Percentiles rank a stretch among this genome's conserved stretches.
phyloP scores from a whole-genome alignment of 768 basidiomycete genomes.

The Lentinula raphanica region DNA sequence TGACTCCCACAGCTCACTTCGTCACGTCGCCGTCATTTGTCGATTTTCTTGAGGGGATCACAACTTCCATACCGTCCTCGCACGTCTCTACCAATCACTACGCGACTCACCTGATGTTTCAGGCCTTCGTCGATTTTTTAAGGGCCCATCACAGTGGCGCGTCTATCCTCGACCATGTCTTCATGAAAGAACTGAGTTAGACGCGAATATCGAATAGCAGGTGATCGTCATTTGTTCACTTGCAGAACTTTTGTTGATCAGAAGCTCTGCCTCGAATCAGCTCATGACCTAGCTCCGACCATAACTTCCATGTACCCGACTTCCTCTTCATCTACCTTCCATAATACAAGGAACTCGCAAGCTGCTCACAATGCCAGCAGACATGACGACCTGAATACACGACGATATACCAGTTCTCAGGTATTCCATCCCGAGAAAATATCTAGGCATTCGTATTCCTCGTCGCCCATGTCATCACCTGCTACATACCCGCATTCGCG shows the following conservation, averaged over 20 bases:
- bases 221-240: constrained; percentile 1
- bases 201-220: neutral
- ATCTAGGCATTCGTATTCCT: neutral
- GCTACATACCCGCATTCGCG: neutral
- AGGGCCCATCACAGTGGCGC: too few species aligned
- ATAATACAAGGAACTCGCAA: neutral
- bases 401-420: neutral
- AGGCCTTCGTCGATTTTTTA: too few species aligned
- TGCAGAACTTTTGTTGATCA: neutral
- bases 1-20: too few species aligned
- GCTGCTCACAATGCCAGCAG: neutral
- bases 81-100: too few species aligned
- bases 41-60: too few species aligned
- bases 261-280: neutral
- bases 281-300: neutral
- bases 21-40: too few species aligned
- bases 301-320: constrained; percentile 1
- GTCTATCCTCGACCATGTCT: too few species aligned
- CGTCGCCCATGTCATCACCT: neutral
- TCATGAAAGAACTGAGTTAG: too few species aligned
- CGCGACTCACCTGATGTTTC: too few species aligned
- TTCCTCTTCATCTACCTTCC: neutral
- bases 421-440: neutral
- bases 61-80: too few species aligned
- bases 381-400: neutral